Evolutionary conservation across 2,329 filamentous ascomycete species (phyloP), one percentile per base, ranked within the genome.

Genomic region (Diaporthe helianthi): DNA sequence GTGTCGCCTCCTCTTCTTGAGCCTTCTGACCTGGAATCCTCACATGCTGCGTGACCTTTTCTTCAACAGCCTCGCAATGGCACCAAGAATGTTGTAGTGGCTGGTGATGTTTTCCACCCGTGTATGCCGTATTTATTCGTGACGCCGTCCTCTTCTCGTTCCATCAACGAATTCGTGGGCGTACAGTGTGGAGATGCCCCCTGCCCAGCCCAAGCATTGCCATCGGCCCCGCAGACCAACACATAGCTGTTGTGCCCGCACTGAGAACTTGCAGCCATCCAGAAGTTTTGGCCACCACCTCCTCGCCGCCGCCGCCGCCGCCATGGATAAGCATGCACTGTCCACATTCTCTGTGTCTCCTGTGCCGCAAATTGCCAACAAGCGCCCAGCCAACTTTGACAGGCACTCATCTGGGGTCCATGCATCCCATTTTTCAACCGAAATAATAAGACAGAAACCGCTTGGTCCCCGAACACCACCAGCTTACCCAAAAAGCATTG

Each of bases 211-310:
- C 52, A 49, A 38, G 46, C 26, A 31, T 58, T 49, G 29, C 64
- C 52, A 41, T n/a, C 17, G 19, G 41, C 33, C 31, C 64, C 26
- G 64, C 41, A 49, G 52, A 58, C 29, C 52, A 33, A 46, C 52
- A 15, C 29, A 47, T n/a, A 12, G 58, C 24, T 31, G 41, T 31
- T 38, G n/a, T 63, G 44, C 44, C 44, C 65, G 31, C 36, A 29
- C 44, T n/a, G 33, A 38, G 31, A 49, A 31, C 33, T 67, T 58
- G 65, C 65, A 58, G 41, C 41, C 65, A 67, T 67, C 51, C 52
- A 29, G 29, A 51, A 9, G 29, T 58, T 31, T 58, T 47, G 41
- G 65, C 52, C 29, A 7, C n/a, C 38, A 24, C 15, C n/a, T 49
- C 6, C 4, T 38, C 41, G 26, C 52, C 29, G 26, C 36, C n/a